phyloP scores from a whole-genome alignment of 1,284 basidiomycete genomes.

The Erythrobasidium hasegawianum region DNA sequence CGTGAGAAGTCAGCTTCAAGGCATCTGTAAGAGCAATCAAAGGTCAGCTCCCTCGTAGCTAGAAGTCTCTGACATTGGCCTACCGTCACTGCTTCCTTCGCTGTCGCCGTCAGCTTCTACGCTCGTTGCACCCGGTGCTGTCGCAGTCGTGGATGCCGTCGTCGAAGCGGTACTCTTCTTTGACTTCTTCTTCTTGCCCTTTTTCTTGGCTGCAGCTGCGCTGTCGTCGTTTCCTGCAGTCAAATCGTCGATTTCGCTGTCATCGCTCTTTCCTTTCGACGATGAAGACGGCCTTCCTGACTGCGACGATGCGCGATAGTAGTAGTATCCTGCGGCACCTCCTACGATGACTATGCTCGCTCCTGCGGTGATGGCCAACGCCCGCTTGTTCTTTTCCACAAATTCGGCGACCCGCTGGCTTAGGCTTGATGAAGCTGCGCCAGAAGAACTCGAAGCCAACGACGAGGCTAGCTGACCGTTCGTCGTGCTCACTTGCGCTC shows the following conservation, averaged over 20 bases:
- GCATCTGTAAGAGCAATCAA: neutral
- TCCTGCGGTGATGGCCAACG: conserved; percentile 61
- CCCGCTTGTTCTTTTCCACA: conserved; percentile 68
- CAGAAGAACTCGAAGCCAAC: conserved; percentile 3
- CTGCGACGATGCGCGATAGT: conserved; percentile 39
- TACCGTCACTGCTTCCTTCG: conserved; percentile 26
- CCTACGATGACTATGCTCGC: conserved; percentile 67
- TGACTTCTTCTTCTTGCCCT: conserved; percentile 34
- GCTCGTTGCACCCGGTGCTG: conserved; percentile 13
- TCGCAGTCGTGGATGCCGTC: neutral
- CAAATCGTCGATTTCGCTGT: conserved; percentile 4
- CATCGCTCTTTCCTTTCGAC: conserved; percentile 9
- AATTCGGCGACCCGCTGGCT: conserved; percentile 52
- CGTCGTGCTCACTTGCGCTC: conserved; percentile 9
- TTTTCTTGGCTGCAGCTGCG: conserved; percentile 13
- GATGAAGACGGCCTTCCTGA: neutral
- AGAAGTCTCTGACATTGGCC: neutral
- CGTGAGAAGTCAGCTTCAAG: conserved; percentile 14
- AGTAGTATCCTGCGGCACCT: conserved; percentile 71
- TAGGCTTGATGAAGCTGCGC: conserved; percentile 15
- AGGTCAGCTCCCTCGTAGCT: neutral
- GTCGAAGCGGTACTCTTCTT: conserved; percentile 23
- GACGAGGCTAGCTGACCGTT: conserved; percentile 22
- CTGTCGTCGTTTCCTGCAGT: conserved; percentile 16
- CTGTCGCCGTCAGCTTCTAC: conserved; percentile 25